phyloP scores from a whole-genome alignment of 257 asterid genomes.

The Voacanga thouarsii region DNA sequence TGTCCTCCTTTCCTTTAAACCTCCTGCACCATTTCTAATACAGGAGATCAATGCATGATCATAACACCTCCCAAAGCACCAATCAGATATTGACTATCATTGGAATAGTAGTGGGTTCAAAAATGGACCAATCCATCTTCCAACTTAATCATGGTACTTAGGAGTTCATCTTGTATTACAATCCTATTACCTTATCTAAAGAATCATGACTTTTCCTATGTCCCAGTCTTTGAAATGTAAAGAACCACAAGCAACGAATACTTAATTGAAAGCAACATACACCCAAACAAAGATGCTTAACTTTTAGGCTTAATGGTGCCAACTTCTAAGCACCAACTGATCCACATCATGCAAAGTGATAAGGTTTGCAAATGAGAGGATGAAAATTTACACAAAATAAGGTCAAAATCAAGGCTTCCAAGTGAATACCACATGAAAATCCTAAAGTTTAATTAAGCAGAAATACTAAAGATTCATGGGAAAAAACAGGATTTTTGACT shows the following conservation, averaged over 20 bases:
- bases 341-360: not conserved
- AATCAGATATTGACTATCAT: not conserved
- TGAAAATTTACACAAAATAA: not conserved
- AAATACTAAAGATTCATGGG: not conserved
- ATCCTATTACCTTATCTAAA: not conserved
- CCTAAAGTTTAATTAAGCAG: not conserved
- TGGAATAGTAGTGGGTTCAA: not conserved
- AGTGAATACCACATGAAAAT: not conserved
- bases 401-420: not conserved
- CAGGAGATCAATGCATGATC: not conserved
- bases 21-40: not conserved
- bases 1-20: not conserved
- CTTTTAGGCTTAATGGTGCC: not conserved
- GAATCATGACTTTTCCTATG: not conserved
- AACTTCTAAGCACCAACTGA: not conserved
- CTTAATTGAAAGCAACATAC: not conserved
- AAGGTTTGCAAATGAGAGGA: not conserved
- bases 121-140: not conserved
- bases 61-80: not conserved
- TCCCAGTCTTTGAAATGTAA: not conserved
- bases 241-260: not conserved
- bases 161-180: not conserved
- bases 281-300: not conserved
- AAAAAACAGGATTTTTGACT: not conserved
- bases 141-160: not conserved